A percentile compares a stretch with the other conserved stretches of the same genome.
Evolutionary conservation across 192 early-diverging fungal species (phyloP).

Genomic region (Coemansia sp.): DNA sequence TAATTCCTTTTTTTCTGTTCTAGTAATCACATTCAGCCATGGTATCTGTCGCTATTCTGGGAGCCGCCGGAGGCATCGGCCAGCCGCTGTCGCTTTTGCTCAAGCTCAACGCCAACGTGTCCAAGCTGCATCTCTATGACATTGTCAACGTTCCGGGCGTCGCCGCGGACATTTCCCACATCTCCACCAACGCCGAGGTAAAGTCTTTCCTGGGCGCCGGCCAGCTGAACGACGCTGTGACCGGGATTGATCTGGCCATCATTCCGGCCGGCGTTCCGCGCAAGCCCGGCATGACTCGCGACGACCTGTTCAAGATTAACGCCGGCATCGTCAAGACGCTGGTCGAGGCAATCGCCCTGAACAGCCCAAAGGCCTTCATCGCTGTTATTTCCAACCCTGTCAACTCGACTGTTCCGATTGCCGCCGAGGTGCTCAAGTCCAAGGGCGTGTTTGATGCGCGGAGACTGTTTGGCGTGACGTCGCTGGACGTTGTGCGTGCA

Average conservation of each 20-base stretch:
- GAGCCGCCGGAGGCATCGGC: constrained; percentile 92
- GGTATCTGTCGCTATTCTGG: constrained; percentile 55
- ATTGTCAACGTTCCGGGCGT: constrained; percentile 98
- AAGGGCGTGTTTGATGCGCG: constrained; percentile 83
- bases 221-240: constrained; percentile 67
- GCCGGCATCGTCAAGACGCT: constrained; percentile 89
- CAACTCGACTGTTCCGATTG: constrained; percentile 97
- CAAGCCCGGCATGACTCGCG: constrained; percentile 98
- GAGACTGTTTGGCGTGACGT: constrained; percentile 92
- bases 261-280: constrained; percentile 97
- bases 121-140: constrained; percentile 89
- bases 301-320: constrained; percentile 98
- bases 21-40: neutral
- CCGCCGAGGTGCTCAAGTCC: constrained; percentile 92
- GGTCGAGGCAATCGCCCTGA: constrained; percentile 74
- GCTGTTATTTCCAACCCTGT: constrained; percentile 97
- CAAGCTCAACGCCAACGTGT: constrained; percentile 84
- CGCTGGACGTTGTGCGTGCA: constrained; percentile 91
- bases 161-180: constrained; percentile 91
- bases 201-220: constrained; percentile 67
- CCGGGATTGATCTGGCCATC: constrained; percentile 68
- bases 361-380: constrained; percentile 80
- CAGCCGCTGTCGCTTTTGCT: constrained; percentile 94
- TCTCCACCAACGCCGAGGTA: constrained; percentile 79
- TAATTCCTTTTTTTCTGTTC: neutral